These are phyloP conservation scores for Reutealis trisperma DNA, from an alignment of 345 rosid genomes.

Conservation along the genomic window DNA sequence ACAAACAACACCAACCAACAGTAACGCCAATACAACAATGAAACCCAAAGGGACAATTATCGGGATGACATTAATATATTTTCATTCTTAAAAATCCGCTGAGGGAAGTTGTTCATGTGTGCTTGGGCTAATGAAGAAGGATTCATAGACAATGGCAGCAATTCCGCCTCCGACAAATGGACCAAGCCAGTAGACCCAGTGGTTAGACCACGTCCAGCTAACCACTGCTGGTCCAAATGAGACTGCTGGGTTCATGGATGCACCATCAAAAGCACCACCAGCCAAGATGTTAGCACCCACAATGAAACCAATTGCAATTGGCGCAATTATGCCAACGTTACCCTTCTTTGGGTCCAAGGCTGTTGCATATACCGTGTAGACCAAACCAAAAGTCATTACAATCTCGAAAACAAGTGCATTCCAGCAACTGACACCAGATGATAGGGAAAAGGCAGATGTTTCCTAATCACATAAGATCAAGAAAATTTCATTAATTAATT, in stretches of 20 bases:
- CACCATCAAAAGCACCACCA: conserved; percentile 40
- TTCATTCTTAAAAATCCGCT: conserved; percentile 13
- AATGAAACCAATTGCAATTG: conserved; percentile 34
- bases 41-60: conserved; percentile 25
- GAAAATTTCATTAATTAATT: too few relatives aligned
- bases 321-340: conserved; percentile 24
- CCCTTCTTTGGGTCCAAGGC: conserved; percentile 35
- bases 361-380: conserved; percentile 34
- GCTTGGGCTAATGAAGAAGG: conserved; percentile 25
- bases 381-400: conserved; percentile 39
- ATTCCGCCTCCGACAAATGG: conserved; percentile 32
- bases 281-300: conserved; percentile 39
- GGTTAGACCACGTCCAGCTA: conserved; percentile 36
- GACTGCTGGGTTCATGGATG: conserved; percentile 40
- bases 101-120: conserved; percentile 30
- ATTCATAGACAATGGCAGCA: conserved; percentile 31
- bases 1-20: conserved; percentile 32
- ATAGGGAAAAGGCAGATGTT: conserved; percentile 32
- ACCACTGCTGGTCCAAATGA: conserved; percentile 37
- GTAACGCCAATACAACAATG: conserved; percentile 19
- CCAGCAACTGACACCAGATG: conserved; percentile 30
- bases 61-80: conserved; percentile 15
- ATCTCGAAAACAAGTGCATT: conserved; percentile 34
- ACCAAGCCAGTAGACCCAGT: conserved; percentile 42
- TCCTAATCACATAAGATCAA: neutral